phyloP scores from a whole-genome alignment of 2,329 filamentous ascomycete genomes.

The Metarhizium guizhouense region DNA sequence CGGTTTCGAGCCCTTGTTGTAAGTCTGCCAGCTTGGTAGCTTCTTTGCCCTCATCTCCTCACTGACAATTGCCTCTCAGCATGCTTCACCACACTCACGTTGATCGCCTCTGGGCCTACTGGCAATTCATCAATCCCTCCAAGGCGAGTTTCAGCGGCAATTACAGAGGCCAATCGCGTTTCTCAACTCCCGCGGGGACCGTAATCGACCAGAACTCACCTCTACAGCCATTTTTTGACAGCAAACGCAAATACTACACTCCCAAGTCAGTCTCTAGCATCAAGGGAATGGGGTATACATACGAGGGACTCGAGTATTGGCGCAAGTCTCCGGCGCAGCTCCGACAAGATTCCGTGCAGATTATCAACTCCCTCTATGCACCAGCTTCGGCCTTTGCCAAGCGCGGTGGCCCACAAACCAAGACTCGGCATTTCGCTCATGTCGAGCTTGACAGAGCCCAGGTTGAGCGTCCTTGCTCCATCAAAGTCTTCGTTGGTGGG shows the following conservation, averaged over 20 bases:
- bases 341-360: constrained; percentile 17
- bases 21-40: constrained; percentile 8
- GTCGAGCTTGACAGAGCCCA: constrained; percentile 25
- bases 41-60: background rate
- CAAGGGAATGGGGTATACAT: constrained; percentile 29
- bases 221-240: constrained; percentile 41
- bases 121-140: constrained; percentile 33
- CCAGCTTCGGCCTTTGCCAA: background rate
- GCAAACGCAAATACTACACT: constrained; percentile 31
- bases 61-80: constrained; percentile 9
- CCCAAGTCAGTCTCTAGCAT: constrained; percentile 24
- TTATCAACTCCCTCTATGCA: constrained; percentile 26
- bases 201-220: constrained; percentile 33
- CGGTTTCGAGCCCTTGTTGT: constrained; percentile 39
- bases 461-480: constrained; percentile 25
- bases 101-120: constrained; percentile 54
- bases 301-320: constrained; percentile 28
- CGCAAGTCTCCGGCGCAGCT: constrained; percentile 21
- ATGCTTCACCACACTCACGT: constrained; percentile 48
- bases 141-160: constrained; percentile 24
- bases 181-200: constrained; percentile 29
- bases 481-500: constrained; percentile 24
- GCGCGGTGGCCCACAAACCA: background rate
- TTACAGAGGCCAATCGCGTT: constrained; percentile 27
- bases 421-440: constrained; percentile 25